Conservation (phyloP, 371 early-diverging fungal genomes). For the Smittium culicis region DNA sequence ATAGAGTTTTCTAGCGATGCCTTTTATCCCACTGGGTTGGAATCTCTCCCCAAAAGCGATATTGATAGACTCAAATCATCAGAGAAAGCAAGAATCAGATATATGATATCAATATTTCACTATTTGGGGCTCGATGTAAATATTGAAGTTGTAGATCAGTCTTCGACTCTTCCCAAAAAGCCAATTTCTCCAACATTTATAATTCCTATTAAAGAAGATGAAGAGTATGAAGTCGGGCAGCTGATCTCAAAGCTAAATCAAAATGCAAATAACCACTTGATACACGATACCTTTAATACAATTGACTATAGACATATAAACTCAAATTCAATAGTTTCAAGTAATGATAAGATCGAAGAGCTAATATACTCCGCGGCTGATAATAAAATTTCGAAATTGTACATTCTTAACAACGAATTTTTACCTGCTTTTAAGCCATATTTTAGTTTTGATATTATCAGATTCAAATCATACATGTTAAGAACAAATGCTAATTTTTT, state of each 20-base stretch:
- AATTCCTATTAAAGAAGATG: slow-evolving; percentile 6
- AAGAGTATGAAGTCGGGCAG: neutral
- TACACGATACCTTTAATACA: neutral
- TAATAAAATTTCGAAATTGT: neutral
- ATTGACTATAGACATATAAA: neutral
- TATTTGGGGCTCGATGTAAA: neutral
- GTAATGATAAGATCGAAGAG: neutral
- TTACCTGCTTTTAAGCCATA: slow-evolving; percentile 4
- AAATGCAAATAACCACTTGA: neutral
- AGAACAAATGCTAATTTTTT: slow-evolving; percentile 30
- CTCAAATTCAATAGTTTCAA: neutral
- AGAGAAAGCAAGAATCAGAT: neutral
- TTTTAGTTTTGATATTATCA: slow-evolving; percentile 20
- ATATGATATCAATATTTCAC: neutral
- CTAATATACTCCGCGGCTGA: neutral
- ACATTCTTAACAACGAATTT: slow-evolving; percentile 4
- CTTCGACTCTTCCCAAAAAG: neutral
- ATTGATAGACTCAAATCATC: neutral
- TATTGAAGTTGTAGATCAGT: neutral
- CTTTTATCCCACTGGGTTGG: slow-evolving; percentile 28
- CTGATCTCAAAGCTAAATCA: neutral
- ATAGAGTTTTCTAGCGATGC: slow-evolving; percentile 45
- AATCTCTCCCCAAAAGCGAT: slow-evolving; percentile 11
- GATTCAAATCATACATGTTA: slow-evolving; percentile 16
- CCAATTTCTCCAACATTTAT: slow-evolving; percentile 4